Evolutionary conservation across 441 rosid genomes (phyloP), one percentile per base, ranked within the genome.

Genomic region (Euphorbia neoarborescens): DNA sequence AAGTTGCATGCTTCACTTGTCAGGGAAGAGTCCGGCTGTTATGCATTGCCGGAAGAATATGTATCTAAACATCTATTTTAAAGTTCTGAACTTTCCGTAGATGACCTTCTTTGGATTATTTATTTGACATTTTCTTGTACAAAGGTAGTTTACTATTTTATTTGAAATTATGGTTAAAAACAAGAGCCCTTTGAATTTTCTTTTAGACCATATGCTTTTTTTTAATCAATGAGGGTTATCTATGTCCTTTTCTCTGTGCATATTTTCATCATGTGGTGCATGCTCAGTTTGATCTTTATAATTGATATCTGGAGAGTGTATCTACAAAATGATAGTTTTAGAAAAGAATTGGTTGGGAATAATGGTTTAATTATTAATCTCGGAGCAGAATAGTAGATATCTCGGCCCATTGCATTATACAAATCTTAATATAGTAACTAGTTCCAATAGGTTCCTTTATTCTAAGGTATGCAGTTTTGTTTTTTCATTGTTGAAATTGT

Each of bases 21-120:
- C 68, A 92, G 99, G 96, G 89, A 95, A 78, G 91, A 83, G 76
- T 79, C 82, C 58, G 73, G 68, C 61, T 87, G 84, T 78, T 92
- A 89, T 86, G 81, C 88, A 76, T 74, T 88, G 81, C 99, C 87
- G 76, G 97, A 92, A 76, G 91, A 88, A 54, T 89, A 88, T 80
- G 85, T 92, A 71, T 88, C 97, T 60, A 98, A 95, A 72, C 94
- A 88, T 77, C 82, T 95, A 57, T 95, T 88, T 84, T 90, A 89
- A 76, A 86, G 84, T 83, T 82, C 91, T 65, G 89, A 87, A 78
- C 82, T 80, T 81, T 84, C 89, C 72, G 78, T 84, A 25, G 94
- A 88, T 65, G 89, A 87, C 83, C 96, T 95, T 81, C 82, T 90
- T 73, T 78, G 87, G 86, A 82, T 83, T 32, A 73, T 81, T 3